A percentile compares a stretch with the other conserved stretches of the same genome.
These are phyloP conservation scores for Clonostachys rosea DNA, from an alignment of 2,329 filamentous ascomycete species.

Conservation along the genomic window DNA sequence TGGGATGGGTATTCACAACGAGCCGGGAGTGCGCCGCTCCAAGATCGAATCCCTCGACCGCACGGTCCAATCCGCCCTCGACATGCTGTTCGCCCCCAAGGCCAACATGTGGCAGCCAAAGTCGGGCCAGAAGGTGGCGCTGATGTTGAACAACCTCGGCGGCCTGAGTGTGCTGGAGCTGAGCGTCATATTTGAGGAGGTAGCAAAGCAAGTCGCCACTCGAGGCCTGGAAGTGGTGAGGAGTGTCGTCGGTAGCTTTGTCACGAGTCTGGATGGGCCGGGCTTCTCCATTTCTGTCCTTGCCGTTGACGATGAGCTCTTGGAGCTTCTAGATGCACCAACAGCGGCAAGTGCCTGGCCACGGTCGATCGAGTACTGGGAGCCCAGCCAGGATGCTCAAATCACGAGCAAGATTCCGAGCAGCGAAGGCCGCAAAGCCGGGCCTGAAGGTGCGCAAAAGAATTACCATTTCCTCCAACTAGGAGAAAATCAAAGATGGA, in stretches of 20 bases:
- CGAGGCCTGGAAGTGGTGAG: slow-evolving; percentile 56
- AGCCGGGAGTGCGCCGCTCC: slow-evolving; percentile 50
- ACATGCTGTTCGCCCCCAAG: slow-evolving; percentile 50
- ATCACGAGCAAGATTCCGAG: slow-evolving; percentile 32
- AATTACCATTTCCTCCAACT: too few species aligned
- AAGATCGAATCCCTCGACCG: slow-evolving; percentile 44
- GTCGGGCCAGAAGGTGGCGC: slow-evolving; percentile 57
- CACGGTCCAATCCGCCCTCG: slow-evolving; percentile 63
- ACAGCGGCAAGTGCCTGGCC: slow-evolving; percentile 68
- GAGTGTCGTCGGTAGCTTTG: slow-evolving; percentile 66
- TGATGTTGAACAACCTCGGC: slow-evolving; percentile 73
- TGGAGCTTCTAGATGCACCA: slow-evolving; percentile 64
- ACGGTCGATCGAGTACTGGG: slow-evolving; percentile 48
- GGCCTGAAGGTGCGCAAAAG: too few species aligned
- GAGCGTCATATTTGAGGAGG: slow-evolving; percentile 66
- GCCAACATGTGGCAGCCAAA: slow-evolving; percentile 66
- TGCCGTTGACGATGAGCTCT: slow-evolving; percentile 55
- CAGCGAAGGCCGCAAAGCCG: slow-evolving; percentile 18
- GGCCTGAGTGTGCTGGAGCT: slow-evolving; percentile 70
- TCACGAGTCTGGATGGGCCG: slow-evolving; percentile 73
- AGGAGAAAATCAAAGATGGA: too few species aligned
- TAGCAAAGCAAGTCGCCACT: slow-evolving; percentile 55
- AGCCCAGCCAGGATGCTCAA: slow-evolving; percentile 58
- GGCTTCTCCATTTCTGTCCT: slow-evolving; percentile 72
- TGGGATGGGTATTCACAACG: slow-evolving; percentile 78